Evolutionary conservation across 1,139 yeast genomes (phyloP).

Genomic region (Maudiozyma humilis): DNA sequence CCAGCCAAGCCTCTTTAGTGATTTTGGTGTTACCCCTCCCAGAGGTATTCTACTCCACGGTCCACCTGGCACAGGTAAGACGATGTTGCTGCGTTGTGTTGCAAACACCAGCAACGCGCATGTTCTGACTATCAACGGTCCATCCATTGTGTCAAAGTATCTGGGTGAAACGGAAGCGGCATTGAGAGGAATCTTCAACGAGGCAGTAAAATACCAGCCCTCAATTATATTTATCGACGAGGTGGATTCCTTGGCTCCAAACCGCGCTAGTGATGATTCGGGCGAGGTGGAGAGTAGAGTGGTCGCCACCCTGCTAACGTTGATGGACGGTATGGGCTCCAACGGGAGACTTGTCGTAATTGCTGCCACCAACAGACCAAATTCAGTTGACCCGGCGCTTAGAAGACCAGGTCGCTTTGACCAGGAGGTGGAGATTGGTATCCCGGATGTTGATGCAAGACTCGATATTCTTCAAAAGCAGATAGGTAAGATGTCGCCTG

Average conservation of each 20-base stretch:
- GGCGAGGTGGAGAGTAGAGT: constrained; percentile 87
- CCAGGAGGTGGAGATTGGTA: constrained; percentile 72
- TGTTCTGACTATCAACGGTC: constrained; percentile 78
- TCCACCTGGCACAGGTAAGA: constrained; percentile 96
- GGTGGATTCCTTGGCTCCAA: constrained; percentile 84
- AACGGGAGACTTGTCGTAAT: constrained; percentile 64
- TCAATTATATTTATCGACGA: constrained; percentile 84
- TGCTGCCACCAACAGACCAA: constrained; percentile 79
- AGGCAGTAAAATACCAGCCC: constrained; percentile 80
- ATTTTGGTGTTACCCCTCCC: constrained; percentile 87
- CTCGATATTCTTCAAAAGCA: constrained; percentile 55
- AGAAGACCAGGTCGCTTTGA: constrained; percentile 93
- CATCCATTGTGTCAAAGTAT: constrained; percentile 85
- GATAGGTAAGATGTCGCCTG: constrained; percentile 47
- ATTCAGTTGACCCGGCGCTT: constrained; percentile 73
- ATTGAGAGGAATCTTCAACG: constrained; percentile 69
- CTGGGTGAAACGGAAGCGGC: constrained; percentile 89
- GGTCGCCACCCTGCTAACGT: constrained; percentile 76
- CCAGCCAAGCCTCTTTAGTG: constrained; percentile 65
- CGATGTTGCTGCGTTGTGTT: constrained; percentile 76
- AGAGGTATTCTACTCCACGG: constrained; percentile 87
- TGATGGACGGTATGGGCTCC: constrained; percentile 84
- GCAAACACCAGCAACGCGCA: constrained; percentile 71
- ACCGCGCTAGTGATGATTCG: constrained; percentile 69
- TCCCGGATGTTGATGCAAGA: constrained; percentile 66